Conservation (phyloP, 441 rosid species). For the Populus tomentosa region DNA sequence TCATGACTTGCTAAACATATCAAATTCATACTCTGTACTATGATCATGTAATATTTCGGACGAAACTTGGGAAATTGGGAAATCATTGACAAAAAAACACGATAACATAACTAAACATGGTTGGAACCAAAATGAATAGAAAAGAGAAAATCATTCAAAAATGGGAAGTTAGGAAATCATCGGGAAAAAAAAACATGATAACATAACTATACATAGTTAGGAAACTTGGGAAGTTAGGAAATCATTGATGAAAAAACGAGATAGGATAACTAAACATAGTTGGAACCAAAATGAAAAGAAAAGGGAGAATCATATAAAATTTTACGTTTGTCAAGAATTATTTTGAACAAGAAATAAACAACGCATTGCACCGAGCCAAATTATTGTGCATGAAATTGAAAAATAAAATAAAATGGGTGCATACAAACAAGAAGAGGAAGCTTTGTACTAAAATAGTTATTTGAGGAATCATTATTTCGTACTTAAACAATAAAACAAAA, state of each 20-base stretch:
- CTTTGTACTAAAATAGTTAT: not conserved
- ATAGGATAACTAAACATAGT: not conserved
- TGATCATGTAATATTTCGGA: not conserved
- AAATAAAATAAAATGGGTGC: no score
- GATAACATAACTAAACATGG: not conserved
- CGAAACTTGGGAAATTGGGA: not conserved
- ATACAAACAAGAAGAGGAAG: not conserved
- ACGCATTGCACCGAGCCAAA: not conserved
- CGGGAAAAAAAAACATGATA: not conserved
- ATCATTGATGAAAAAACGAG: not conserved
- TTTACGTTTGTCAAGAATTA: not conserved
- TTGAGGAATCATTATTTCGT: not conserved
- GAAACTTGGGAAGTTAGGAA: not conserved
- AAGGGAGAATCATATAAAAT: not conserved
- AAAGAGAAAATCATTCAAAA: not conserved
- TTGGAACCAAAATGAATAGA: not conserved
- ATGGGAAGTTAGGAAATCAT: not conserved
- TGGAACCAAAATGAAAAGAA: not conserved
- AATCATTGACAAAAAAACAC: not conserved
- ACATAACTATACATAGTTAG: not conserved
- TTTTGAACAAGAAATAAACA: not conserved
- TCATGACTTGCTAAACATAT: not conserved
- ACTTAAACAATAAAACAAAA: not conserved
- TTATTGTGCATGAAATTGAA: not conserved
- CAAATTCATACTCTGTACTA: not conserved